phyloP scores from a whole-genome alignment of 1,284 basidiomycete species.

The Veloporphyrellus conicus region DNA sequence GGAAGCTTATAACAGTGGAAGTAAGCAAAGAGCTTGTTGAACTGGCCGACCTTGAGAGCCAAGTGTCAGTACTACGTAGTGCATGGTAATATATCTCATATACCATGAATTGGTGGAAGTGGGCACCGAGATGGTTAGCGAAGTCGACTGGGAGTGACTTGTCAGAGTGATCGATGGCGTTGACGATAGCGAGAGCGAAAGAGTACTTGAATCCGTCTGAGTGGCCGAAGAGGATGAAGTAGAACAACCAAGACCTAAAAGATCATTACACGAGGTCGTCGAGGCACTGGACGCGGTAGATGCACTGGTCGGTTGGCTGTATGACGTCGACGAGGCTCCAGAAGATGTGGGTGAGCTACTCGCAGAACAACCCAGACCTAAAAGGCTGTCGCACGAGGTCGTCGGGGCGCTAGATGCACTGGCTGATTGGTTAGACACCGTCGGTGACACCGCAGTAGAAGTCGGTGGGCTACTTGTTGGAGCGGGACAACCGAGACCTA shows the following conservation, averaged over 20 bases:
- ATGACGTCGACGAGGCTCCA: neutral
- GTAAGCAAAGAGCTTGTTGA: slow-evolving; percentile 7
- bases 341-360: slow-evolving; percentile 11
- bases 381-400: slow-evolving; percentile 12
- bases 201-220: neutral
- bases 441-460: neutral
- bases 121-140: too few species aligned
- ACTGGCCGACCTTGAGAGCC: slow-evolving; percentile 1
- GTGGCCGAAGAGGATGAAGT: neutral
- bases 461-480: slow-evolving; percentile 15
- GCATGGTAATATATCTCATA: slow-evolving; percentile 3
- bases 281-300: neutral
- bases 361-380: slow-evolving; percentile 14
- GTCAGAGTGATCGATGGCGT: neutral
- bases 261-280: neutral
- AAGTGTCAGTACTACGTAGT: slow-evolving; percentile 6
- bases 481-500: slow-evolving; percentile 17
- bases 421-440: neutral
- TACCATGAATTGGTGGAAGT: slow-evolving; percentile 10
- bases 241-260: neutral
- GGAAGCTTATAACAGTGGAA: slow-evolving; percentile 31
- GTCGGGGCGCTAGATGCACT: slow-evolving; percentile 4
- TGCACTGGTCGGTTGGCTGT: neutral
- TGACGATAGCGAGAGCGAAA: neutral
- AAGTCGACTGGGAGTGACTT: too few species aligned